Evolutionary conservation across 208 protist species (phyloP).

Genomic region (Wallacemonas sp.): DNA sequence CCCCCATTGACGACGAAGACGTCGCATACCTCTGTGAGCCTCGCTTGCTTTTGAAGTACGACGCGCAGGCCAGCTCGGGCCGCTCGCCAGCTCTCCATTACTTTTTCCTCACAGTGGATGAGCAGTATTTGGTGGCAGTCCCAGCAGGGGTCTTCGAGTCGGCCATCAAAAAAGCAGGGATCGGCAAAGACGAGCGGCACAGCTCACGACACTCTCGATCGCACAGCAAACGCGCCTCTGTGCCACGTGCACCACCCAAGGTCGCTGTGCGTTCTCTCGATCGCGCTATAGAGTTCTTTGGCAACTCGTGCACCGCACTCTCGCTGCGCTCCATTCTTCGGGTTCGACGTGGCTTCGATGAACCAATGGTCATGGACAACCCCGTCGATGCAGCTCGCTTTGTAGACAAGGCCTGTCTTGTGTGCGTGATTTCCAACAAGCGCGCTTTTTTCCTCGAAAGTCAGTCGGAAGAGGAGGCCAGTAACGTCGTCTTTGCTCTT

Average conservation of each 20-base stretch:
- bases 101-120: conserved; percentile 57
- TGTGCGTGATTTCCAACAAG: conserved; percentile 51
- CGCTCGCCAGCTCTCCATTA: conserved; percentile 20
- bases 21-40: conserved; percentile 34
- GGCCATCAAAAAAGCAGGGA: conserved; percentile 7
- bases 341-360: conserved; percentile 50
- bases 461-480: conserved; percentile 30
- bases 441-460: conserved; percentile 65
- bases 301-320: conserved; percentile 35
- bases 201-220: background rate
- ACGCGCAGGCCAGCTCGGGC: background rate
- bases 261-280: conserved; percentile 33
- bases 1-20: conserved; percentile 3
- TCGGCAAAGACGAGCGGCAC: background rate
- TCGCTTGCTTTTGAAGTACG: conserved; percentile 49
- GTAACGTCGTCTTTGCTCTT: conserved; percentile 23
- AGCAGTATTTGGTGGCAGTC: conserved; percentile 42
- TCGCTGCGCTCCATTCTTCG: conserved; percentile 34
- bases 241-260: background rate
- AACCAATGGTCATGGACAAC: conserved; percentile 28
- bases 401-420: conserved; percentile 26
- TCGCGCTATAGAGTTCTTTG: conserved; percentile 39
- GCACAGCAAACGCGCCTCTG: conserved; percentile 7
- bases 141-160: conserved; percentile 32
- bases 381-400: conserved; percentile 25